phyloP scores from a whole-genome alignment of 108 stramenopile species.

The Parmales sp. region DNA sequence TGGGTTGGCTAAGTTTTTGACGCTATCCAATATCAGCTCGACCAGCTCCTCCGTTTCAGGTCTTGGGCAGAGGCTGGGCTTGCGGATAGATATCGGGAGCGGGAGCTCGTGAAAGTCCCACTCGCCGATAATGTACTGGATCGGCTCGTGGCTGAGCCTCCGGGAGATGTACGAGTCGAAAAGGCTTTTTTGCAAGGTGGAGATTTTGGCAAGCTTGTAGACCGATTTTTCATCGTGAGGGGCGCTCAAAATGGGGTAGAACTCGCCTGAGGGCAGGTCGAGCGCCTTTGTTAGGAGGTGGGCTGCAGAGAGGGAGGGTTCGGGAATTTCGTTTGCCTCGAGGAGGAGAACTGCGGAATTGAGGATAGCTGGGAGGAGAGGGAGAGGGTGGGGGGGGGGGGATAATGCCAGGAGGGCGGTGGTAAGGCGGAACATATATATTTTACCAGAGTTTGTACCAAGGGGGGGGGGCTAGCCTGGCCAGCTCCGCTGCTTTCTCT shows the following conservation, averaged over 20 bases:
- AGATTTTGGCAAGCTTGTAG: constrained; percentile 18
- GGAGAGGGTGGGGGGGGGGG: too few species aligned
- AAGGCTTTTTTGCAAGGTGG: constrained; percentile 23
- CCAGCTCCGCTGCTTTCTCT: too few species aligned
- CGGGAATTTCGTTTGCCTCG: constrained; percentile 32
- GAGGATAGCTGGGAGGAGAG: too few species aligned
- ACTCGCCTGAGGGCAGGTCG: constrained; percentile 42
- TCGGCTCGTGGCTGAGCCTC: constrained; percentile 53
- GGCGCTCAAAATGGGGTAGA: constrained; percentile 42
- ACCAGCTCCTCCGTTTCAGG: constrained; percentile 94
- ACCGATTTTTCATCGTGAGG: background rate
- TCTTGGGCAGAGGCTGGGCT: constrained; percentile 77
- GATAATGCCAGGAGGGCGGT: too few species aligned
- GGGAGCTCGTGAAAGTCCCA: constrained; percentile 82
- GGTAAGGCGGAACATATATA: too few species aligned
- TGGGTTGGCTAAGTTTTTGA: constrained; percentile 13
- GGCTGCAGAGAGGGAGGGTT: constrained; percentile 48
- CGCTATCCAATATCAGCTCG: constrained; percentile 37
- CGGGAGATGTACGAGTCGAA: constrained; percentile 37
- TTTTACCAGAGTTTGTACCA: too few species aligned
- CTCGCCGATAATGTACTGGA: constrained; percentile 86
- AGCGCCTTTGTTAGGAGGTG: constrained; percentile 54
- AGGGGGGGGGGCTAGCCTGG: too few species aligned
- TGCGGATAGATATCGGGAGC: constrained; percentile 46
- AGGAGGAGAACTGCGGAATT: too few species aligned